phyloP scores from a whole-genome alignment of 1,139 yeast genomes.

The Meyerozyma athensensis region DNA sequence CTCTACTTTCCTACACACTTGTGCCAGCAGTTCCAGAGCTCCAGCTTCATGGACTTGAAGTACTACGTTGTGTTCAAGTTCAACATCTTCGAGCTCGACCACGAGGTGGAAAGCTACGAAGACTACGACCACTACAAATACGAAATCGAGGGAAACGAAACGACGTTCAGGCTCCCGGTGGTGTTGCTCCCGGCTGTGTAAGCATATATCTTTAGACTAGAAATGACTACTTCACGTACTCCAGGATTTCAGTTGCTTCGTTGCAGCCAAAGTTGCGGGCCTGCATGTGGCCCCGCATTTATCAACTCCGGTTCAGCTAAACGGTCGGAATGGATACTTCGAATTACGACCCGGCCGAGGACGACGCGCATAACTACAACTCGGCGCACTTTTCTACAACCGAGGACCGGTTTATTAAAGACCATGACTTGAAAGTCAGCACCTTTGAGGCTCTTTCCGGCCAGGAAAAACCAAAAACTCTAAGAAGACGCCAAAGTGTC shows the following conservation, averaged over 20 bases:
- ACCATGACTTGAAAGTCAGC: slow-evolving; percentile 64
- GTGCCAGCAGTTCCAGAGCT: slow-evolving; percentile 36
- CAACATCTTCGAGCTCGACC: slow-evolving; percentile 26
- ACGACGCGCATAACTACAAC: slow-evolving; percentile 28
- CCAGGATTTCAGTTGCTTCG: no score
- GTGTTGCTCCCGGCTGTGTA: slow-evolving; percentile 12
- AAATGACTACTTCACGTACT: no score
- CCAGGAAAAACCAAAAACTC: slow-evolving; percentile 15
- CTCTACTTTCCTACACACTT: slow-evolving; percentile 30
- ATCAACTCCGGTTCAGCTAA: no score
- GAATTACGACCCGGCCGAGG: background rate
- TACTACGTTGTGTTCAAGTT: slow-evolving; percentile 38
- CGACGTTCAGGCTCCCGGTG: slow-evolving; percentile 31
- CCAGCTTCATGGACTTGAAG: slow-evolving; percentile 32
- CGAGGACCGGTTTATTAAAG: slow-evolving; percentile 63
- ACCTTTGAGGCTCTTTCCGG: slow-evolving; percentile 55
- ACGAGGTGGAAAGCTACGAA: slow-evolving; percentile 6
- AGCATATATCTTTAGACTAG: no score
- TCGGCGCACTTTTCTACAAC: slow-evolving; percentile 62
- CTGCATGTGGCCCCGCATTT: no score
- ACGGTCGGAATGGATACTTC: no score
- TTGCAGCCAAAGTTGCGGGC: no score
- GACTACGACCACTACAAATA: slow-evolving; percentile 17
- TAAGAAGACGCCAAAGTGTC: slow-evolving; percentile 41
- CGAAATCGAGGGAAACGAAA: slow-evolving; percentile 29